Percentiles rank a stretch among this genome's conserved stretches.
Conservation (phyloP, 208 protist genomes). For the Wallacemonas rigidus region DNA sequence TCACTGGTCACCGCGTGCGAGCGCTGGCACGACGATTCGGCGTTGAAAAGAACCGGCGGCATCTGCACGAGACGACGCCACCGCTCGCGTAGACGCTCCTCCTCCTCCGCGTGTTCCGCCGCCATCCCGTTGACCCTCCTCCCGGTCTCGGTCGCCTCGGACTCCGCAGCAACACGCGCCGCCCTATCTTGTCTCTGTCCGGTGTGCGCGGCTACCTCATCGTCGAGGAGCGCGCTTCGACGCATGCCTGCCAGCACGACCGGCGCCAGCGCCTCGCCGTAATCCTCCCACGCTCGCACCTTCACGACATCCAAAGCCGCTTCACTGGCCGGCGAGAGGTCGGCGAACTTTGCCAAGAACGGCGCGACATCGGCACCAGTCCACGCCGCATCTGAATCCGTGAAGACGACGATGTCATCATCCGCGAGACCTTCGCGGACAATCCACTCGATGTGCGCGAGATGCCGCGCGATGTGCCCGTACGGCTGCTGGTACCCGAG, state of each 20-base stretch:
- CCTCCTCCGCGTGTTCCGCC: too few relatives aligned
- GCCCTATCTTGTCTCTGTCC: too few relatives aligned
- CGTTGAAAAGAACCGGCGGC: constrained; percentile 41
- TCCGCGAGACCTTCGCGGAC: constrained; percentile 28
- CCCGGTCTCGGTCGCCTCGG: too few relatives aligned
- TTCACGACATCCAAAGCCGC: constrained; percentile 34
- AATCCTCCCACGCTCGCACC: constrained; percentile 44
- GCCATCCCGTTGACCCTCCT: too few relatives aligned
- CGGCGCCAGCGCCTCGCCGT: constrained; percentile 34
- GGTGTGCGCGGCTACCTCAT: background rate
- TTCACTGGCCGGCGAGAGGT: constrained; percentile 23
- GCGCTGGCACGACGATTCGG: constrained; percentile 34
- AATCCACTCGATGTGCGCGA: constrained; percentile 31
- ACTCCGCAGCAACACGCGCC: too few relatives aligned
- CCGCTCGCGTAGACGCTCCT: background rate
- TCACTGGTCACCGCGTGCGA: constrained; percentile 25
- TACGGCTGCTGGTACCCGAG: constrained; percentile 30
- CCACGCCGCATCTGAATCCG: constrained; percentile 39
- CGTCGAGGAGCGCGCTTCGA: background rate
- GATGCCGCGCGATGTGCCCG: constrained; percentile 34
- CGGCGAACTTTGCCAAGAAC: constrained; percentile 38
- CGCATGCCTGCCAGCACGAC: constrained; percentile 26
- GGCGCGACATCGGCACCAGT: constrained; percentile 39
- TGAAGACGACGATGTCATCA: constrained; percentile 36
- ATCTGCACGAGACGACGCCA: constrained; percentile 32